These are phyloP conservation scores for Hericium rajendrae DNA, from an alignment of 768 basidiomycete species.

Conservation along the genomic window DNA sequence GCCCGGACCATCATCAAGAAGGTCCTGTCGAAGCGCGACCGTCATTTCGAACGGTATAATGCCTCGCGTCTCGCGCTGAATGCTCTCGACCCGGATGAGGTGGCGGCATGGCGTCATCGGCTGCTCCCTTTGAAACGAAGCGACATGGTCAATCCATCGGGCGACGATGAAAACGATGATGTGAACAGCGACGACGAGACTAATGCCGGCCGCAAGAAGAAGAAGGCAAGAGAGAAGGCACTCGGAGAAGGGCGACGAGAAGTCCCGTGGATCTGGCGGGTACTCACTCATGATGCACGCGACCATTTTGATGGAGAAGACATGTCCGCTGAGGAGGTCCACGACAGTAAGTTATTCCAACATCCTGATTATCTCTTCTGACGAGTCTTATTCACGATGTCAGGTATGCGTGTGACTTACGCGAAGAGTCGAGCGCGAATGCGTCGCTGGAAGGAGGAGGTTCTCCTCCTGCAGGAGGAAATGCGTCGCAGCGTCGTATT, in stretches of 20 bases:
- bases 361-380: no score
- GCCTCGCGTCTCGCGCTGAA: constrained; percentile 2
- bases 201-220: background rate
- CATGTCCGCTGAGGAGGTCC: background rate
- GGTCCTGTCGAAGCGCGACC: background rate
- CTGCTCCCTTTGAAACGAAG: background rate
- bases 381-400: background rate
- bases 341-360: background rate
- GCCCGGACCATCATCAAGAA: background rate
- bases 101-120: background rate
- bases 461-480: constrained; percentile 17
- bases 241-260: background rate
- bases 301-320: background rate
- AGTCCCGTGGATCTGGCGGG: background rate
- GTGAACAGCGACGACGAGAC: no score
- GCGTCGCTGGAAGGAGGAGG: constrained; percentile 15
- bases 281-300: background rate
- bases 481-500: constrained; percentile 14
- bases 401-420: constrained; percentile 14
- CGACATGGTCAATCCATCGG: background rate
- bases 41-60: background rate
- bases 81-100: background rate
- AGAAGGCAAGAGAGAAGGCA: constrained; percentile 2
- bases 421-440: no score
- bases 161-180: background rate